A percentile compares a stretch with the other conserved stretches of the same genome.
These are phyloP conservation scores for Chaetothyriales sp. DNA, from an alignment of 2,329 filamentous ascomycete species.

Conservation along the genomic window DNA sequence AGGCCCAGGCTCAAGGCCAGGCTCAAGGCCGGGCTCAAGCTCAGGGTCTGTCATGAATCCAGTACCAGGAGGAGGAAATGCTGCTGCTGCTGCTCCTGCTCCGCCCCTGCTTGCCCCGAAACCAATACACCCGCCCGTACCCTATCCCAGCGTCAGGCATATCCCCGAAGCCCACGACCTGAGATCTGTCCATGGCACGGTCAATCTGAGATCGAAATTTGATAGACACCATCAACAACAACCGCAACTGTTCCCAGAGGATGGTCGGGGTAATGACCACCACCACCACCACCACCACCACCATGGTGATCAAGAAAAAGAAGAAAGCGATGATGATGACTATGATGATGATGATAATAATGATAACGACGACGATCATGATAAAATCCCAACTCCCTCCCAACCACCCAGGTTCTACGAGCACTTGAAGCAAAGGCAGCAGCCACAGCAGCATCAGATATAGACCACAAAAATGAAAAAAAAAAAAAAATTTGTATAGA, in stretches of 20 bases:
- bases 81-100: not conserved
- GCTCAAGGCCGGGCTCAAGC: no score
- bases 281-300: no score
- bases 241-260: not conserved
- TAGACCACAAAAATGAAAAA: no score
- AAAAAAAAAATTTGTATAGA: not conserved
- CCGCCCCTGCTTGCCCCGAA: constrained; percentile 11
- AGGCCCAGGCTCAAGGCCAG: no score
- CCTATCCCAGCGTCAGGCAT: constrained; percentile 7
- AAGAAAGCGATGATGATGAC: no score
- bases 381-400: no score
- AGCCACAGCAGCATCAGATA: not conserved
- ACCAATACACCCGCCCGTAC: constrained; percentile 9
- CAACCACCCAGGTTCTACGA: not conserved
- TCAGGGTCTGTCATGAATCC: not conserved
- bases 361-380: no score
- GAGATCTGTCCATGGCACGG: not conserved
- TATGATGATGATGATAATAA: no score
- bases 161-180: constrained; percentile 1
- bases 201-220: not conserved
- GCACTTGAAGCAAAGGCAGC: not conserved
- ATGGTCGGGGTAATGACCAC: no score
- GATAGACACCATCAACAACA: not conserved
- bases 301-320: no score
- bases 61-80: constrained; percentile 3